Evolutionary conservation across 345 rosid species (phyloP).

Genomic region (Triadica sebifera): DNA sequence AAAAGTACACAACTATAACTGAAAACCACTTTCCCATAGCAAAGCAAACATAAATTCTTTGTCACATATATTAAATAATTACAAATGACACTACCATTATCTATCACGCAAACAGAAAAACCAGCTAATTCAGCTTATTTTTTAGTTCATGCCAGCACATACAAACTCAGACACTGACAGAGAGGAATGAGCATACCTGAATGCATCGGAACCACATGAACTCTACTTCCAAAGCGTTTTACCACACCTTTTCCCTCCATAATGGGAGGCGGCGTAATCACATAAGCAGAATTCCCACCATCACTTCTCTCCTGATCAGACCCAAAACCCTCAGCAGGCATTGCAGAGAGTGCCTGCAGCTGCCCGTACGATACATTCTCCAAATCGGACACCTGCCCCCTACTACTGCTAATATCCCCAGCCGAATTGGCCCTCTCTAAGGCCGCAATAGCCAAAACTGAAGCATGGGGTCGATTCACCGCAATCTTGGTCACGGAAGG

Average conservation of each 20-base stretch:
- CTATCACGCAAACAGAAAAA: not conserved
- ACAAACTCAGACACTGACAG: not conserved
- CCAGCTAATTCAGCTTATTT: not conserved
- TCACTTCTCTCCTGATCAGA: slow-evolving; percentile 56
- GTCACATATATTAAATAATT: not conserved
- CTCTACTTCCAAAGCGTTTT: slow-evolving; percentile 66
- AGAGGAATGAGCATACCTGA: slow-evolving; percentile 46
- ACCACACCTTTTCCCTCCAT: slow-evolving; percentile 88
- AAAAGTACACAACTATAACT: not conserved
- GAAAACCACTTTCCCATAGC: not conserved
- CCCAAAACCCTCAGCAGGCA: slow-evolving; percentile 51
- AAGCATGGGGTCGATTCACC: slow-evolving; percentile 74
- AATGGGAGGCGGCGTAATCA: slow-evolving; percentile 65
- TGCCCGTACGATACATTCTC: slow-evolving; percentile 63
- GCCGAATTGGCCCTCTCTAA: slow-evolving; percentile 57
- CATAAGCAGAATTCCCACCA: slow-evolving; percentile 46
- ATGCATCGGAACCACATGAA: slow-evolving; percentile 88
- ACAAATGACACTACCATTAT: slow-evolving; percentile 2
- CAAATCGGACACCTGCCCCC: slow-evolving; percentile 37
- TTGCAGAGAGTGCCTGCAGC: slow-evolving; percentile 73
- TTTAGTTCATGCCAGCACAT: too few relatives aligned
- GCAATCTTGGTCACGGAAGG: slow-evolving; percentile 55
- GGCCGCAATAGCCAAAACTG: slow-evolving; percentile 55
- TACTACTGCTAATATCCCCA: slow-evolving; percentile 40
- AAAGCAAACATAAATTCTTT: not conserved